Conservation (phyloP, 2,329 filamentous ascomycete species). For the Colletotrichum sp. region DNA sequence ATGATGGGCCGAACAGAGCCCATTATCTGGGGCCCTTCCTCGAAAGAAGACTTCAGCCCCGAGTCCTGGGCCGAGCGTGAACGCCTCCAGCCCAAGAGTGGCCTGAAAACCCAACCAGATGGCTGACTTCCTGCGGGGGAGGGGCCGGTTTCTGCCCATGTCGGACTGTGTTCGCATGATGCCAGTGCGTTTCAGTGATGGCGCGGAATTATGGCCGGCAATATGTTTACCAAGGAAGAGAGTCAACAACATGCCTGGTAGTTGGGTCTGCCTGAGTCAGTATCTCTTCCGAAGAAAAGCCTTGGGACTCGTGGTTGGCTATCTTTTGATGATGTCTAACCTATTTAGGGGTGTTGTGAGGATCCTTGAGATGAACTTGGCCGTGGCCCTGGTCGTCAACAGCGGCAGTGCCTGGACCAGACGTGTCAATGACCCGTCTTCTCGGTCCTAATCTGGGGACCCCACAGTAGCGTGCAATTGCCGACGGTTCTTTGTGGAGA, state of each 20-base stretch:
- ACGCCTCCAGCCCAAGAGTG: neutral
- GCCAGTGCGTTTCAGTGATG: neutral
- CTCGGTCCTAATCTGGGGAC: neutral
- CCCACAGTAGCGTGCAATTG: neutral
- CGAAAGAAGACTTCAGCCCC: neutral
- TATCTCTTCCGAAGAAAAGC: neutral
- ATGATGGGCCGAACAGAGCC: neutral
- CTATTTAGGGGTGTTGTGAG: neutral
- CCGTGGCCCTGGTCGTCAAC: neutral
- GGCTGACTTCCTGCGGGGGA: constrained; percentile 3
- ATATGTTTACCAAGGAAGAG: neutral
- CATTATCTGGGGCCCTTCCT: neutral
- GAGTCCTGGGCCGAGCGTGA: neutral
- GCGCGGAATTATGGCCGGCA: neutral
- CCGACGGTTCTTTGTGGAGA: neutral
- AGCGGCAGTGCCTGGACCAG: neutral
- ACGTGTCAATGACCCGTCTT: neutral
- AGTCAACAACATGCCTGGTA: neutral
- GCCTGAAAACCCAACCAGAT: neutral
- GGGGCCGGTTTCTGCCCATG: neutral
- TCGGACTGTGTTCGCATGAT: neutral
- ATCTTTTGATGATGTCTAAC: neutral
- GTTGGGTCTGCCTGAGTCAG: neutral
- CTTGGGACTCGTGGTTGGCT: neutral
- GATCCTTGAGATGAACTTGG: neutral